Conservation (phyloP, 306 rosid species). For the Quercus engelmannii region DNA sequence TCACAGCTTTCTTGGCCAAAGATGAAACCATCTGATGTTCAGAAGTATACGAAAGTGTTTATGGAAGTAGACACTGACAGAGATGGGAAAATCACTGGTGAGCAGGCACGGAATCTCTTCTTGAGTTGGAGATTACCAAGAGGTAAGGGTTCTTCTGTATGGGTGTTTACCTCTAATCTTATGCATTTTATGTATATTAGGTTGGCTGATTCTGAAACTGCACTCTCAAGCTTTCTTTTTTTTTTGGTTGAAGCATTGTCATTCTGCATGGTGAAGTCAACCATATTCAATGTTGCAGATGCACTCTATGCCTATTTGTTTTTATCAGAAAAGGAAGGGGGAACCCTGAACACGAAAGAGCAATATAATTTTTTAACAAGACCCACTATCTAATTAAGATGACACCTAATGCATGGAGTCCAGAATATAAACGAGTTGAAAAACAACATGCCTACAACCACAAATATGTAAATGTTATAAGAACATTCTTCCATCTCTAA, state of each 20-base stretch:
- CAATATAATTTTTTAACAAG: background rate
- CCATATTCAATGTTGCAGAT: background rate
- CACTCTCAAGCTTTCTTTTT: background rate
- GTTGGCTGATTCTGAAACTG: slow-evolving; percentile 16
- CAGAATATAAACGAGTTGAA: background rate
- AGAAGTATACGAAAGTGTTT: slow-evolving; percentile 85
- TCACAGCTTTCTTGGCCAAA: slow-evolving; percentile 84
- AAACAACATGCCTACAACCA: background rate
- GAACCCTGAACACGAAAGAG: background rate
- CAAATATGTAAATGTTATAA: background rate
- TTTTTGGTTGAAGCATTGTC: background rate
- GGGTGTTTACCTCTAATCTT: slow-evolving; percentile 1
- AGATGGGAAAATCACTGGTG: slow-evolving; percentile 95
- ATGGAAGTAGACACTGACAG: slow-evolving; percentile 87
- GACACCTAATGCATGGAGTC: background rate
- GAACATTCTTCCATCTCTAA: background rate
- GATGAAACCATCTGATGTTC: slow-evolving; percentile 91
- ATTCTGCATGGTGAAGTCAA: background rate
- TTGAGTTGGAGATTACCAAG: slow-evolving; percentile 96
- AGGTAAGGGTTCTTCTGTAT: slow-evolving; percentile 43
- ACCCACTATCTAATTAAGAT: background rate
- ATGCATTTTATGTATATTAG: slow-evolving; percentile 10
- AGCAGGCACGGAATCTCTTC: slow-evolving; percentile 91
- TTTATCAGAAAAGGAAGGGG: background rate
- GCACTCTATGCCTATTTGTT: background rate